phyloP scores from a whole-genome alignment of 129 eudicot genomes.

The Flaveria ramosissima region DNA sequence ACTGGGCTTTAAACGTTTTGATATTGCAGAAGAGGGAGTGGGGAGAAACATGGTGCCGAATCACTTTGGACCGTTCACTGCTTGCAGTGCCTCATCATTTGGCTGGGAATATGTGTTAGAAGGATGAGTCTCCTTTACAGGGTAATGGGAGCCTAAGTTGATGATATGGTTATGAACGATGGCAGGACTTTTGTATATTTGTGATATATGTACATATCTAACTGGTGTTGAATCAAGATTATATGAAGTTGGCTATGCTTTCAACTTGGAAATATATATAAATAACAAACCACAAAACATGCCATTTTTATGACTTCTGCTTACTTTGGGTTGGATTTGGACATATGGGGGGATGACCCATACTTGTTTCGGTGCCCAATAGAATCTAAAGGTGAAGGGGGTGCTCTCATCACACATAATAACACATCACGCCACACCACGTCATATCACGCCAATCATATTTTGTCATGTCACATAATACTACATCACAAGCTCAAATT shows the following conservation, averaged over 20 bases:
- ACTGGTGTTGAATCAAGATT: constrained; percentile 8
- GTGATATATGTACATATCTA: constrained; percentile 19
- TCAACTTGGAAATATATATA: background rate
- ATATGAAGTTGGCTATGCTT: background rate
- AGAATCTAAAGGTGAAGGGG: background rate
- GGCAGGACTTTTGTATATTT: constrained; percentile 5
- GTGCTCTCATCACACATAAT: no score
- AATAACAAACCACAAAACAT: background rate
- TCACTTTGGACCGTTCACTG: constrained; percentile 26
- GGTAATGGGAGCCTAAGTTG: constrained; percentile 1
- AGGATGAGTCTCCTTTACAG: constrained; percentile 39
- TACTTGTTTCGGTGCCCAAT: background rate
- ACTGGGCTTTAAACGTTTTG: background rate
- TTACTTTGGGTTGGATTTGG: no score
- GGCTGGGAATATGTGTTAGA: constrained; percentile 74
- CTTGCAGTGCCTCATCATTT: constrained; percentile 29
- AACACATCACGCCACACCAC: no score
- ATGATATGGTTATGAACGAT: constrained; percentile 31
- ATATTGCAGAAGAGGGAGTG: constrained; percentile 12
- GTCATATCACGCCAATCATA: no score
- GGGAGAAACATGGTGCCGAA: constrained; percentile 4
- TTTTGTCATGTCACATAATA: no score
- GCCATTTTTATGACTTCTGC: no score
- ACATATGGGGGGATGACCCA: background rate
- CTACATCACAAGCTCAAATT: no score